These are phyloP conservation scores for Lepraria neglecta DNA, from an alignment of 495 filamentous ascomycete genomes.

Conservation along the genomic window DNA sequence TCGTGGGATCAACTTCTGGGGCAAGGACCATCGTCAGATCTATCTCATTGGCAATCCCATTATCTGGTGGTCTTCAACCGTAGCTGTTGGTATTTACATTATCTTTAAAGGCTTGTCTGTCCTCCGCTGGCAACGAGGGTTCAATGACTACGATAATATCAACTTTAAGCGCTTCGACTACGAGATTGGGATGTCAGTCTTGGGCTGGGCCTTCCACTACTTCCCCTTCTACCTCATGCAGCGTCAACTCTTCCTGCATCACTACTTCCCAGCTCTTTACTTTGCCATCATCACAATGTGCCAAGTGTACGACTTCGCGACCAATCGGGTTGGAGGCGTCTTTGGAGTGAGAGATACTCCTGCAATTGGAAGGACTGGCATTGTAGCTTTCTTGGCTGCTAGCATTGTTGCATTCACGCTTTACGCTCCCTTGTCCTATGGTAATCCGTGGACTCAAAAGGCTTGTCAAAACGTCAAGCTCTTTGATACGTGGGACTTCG, in stretches of 20 bases:
- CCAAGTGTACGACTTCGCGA: constrained; percentile 80
- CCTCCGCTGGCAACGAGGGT: constrained; percentile 90
- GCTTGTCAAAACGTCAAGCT: constrained; percentile 84
- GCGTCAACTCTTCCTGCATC: constrained; percentile 93
- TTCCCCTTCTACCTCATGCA: constrained; percentile 98
- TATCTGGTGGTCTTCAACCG: constrained; percentile 87
- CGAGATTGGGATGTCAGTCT: constrained; percentile 81
- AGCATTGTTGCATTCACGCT: constrained; percentile 72
- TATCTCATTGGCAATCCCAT: constrained; percentile 95
- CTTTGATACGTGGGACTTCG: constrained; percentile 87
- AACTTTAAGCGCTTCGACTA: constrained; percentile 96
- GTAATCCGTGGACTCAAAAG: constrained; percentile 84
- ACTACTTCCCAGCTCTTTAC: constrained; percentile 94
- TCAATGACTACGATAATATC: constrained; percentile 69
- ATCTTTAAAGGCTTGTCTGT: constrained; percentile 81
- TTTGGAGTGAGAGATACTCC: constrained; percentile 66
- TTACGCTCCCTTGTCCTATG: constrained; percentile 84
- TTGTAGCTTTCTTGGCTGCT: constrained; percentile 62
- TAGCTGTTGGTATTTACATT: constrained; percentile 70
- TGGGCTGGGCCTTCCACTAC: constrained; percentile 95
- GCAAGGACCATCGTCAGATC: constrained; percentile 85
- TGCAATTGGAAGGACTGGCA: constrained; percentile 62
- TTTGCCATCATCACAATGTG: constrained; percentile 85
- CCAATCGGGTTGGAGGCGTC: constrained; percentile 54
- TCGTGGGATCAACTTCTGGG: constrained; percentile 99